phyloP scores from a whole-genome alignment of 148 eudicot genomes.

The Vaccinium myrtillus region DNA sequence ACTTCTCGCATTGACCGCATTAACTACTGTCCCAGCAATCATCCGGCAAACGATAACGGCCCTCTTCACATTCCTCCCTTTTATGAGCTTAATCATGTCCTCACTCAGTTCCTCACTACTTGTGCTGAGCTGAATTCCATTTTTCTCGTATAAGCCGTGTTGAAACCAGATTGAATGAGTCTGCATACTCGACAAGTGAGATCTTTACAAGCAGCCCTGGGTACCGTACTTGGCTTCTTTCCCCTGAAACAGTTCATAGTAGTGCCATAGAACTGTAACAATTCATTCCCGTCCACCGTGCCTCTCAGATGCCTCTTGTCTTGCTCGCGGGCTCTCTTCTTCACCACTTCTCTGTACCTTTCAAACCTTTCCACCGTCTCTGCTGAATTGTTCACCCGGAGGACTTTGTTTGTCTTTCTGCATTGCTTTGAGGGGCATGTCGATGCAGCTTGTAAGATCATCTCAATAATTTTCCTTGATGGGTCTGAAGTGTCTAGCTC shows the following conservation, averaged over 20 bases:
- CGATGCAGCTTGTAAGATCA: slow-evolving; percentile 26
- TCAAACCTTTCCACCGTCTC: slow-evolving; percentile 26
- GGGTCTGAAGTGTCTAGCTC: slow-evolving; percentile 32
- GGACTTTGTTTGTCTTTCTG: slow-evolving; percentile 22
- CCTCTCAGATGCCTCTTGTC: slow-evolving; percentile 28
- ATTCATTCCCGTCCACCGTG: slow-evolving; percentile 26
- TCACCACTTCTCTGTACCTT: slow-evolving; percentile 29
- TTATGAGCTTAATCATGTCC: not conserved
- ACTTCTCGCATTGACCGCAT: slow-evolving; percentile 1
- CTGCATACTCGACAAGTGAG: slow-evolving; percentile 8
- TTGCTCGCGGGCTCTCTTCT: slow-evolving; percentile 34
- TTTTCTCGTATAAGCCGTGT: slow-evolving; percentile 6
- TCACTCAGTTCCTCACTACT: slow-evolving; percentile 18
- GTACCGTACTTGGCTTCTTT: not conserved
- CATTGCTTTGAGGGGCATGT: slow-evolving; percentile 21
- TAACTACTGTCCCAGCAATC: slow-evolving; percentile 16
- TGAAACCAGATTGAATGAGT: slow-evolving; percentile 12
- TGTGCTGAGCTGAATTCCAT: slow-evolving; percentile 19
- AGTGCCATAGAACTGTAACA: slow-evolving; percentile 26
- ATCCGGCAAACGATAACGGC: slow-evolving; percentile 16
- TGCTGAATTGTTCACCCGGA: slow-evolving; percentile 18
- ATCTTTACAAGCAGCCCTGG: slow-evolving; percentile 2
- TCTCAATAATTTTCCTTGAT: slow-evolving; percentile 39
- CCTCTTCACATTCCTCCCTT: slow-evolving; percentile 15
- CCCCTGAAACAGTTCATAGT: slow-evolving; percentile 19